A percentile compares a stretch with the other conserved stretches of the same genome.
Evolutionary conservation across 306 rosid genomes (phyloP).

Genomic region (Lathyrus oleraceus): DNA sequence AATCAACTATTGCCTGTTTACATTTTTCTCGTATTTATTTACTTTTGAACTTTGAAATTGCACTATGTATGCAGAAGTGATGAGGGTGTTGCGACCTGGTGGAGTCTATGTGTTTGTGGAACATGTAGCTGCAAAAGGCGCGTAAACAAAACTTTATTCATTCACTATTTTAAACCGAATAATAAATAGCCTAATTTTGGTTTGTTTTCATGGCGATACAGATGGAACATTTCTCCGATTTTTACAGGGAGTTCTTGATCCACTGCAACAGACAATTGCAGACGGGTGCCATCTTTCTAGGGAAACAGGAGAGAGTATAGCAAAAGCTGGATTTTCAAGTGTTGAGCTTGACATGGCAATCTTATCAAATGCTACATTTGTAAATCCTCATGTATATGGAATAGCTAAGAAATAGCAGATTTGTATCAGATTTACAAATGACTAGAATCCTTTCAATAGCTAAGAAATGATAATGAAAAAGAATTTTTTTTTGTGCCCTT

Average conservation of each 20-base stretch:
- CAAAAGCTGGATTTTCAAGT: conserved; percentile 63
- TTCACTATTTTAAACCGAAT: conserved; percentile 13
- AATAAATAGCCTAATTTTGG: background rate
- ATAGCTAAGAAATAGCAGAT: conserved; percentile 62
- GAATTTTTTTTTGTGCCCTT: no score
- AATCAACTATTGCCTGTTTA: no score
- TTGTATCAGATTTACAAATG: no score
- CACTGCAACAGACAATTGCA: conserved; percentile 64
- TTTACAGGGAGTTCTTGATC: conserved; percentile 65
- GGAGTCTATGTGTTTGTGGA: conserved; percentile 76
- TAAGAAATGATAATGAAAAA: no score
- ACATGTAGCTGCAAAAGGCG: conserved; percentile 88
- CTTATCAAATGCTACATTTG: conserved; percentile 49
- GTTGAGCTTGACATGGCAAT: conserved; percentile 53
- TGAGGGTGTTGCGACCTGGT: conserved; percentile 75
- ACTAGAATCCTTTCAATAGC: no score
- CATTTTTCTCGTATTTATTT: no score
- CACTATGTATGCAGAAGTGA: conserved; percentile 60
- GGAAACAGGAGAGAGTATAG: conserved; percentile 59
- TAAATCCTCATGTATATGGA: conserved; percentile 77
- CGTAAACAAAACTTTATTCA: conserved; percentile 21
- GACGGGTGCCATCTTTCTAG: conserved; percentile 85
- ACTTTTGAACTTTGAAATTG: background rate
- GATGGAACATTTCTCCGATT: conserved; percentile 69
- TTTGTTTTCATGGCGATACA: conserved; percentile 40